Conservation (phyloP, 305 asterid species). For the Stenogyne calaminthoides region DNA sequence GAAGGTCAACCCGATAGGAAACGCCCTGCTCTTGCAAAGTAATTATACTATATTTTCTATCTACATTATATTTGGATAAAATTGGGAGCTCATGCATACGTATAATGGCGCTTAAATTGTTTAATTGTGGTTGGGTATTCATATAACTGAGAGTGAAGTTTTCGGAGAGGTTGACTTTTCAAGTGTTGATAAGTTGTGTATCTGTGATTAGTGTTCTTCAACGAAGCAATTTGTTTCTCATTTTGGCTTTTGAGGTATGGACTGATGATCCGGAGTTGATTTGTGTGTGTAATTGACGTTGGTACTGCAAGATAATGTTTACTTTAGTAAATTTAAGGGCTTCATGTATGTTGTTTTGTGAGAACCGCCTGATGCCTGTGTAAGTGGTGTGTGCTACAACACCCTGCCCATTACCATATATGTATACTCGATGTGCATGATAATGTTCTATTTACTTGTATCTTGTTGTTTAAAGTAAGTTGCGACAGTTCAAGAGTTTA, state of each 20-base stretch:
- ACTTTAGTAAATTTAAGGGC: not conserved
- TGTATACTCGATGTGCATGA: conserved; percentile 7
- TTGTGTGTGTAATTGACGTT: not conserved
- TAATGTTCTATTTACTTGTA: not conserved
- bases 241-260: not conserved
- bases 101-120: not conserved
- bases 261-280: conserved; percentile 13
- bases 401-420: not conserved
- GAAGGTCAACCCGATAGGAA: conserved; percentile 87
- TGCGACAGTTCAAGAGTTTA: not conserved
- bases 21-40: conserved; percentile 99
- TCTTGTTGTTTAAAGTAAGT: not conserved
- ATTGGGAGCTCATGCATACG: conserved; percentile 17
- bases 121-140: not conserved
- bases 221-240: not conserved
- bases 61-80: conserved; percentile 8
- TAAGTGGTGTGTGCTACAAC: not conserved
- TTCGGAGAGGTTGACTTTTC: conserved; percentile 41
- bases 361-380: not conserved
- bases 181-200: conserved; percentile 2
- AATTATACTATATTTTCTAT: conserved; percentile 16
- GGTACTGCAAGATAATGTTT: conserved; percentile 10
- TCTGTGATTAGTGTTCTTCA: not conserved
- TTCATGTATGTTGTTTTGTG: not conserved
- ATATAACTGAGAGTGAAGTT: conserved; percentile 27